phyloP scores from a whole-genome alignment of 768 basidiomycete genomes.

The Chiua virens region DNA sequence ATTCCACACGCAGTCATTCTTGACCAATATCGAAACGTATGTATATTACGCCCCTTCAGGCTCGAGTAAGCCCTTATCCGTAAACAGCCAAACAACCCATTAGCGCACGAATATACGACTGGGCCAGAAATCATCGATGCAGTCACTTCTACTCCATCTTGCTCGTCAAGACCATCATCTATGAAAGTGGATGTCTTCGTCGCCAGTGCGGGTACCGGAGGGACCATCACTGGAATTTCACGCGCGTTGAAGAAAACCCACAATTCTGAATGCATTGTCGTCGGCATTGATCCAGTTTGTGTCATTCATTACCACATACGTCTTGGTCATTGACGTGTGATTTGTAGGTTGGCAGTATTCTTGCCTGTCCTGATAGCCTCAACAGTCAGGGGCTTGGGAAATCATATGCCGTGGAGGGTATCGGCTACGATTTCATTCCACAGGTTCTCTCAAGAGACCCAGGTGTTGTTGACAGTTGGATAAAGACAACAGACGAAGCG shows the following conservation, averaged over 20 bases:
- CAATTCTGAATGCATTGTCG: constrained; percentile 68
- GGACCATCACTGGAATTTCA: constrained; percentile 88
- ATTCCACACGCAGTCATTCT: constrained; percentile 88
- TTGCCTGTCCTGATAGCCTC: constrained; percentile 68
- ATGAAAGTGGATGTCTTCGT: constrained; percentile 79
- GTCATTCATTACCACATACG: background rate
- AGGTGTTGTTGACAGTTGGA: constrained; percentile 68
- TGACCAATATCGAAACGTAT: constrained; percentile 84
- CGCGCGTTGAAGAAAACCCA: constrained; percentile 77
- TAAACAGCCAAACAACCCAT: constrained; percentile 72
- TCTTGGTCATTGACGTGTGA: constrained; percentile 7
- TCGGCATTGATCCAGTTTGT: constrained; percentile 91
- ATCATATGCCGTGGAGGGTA: constrained; percentile 89
- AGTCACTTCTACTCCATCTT: constrained; percentile 64
- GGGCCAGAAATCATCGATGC: constrained; percentile 91
- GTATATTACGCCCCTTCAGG: constrained; percentile 19
- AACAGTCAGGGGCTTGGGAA: constrained; percentile 48
- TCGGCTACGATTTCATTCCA: constrained; percentile 93
- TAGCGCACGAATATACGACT: constrained; percentile 88
- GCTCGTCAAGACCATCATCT: constrained; percentile 55
- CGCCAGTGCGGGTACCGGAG: constrained; percentile 92
- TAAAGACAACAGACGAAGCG: constrained; percentile 82
- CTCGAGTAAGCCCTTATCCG: background rate
- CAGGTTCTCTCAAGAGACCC: constrained; percentile 73
- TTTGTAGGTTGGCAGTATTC: constrained; percentile 80